Conservation (phyloP, 345 rosid genomes). For the Cardamine occulta region DNA sequence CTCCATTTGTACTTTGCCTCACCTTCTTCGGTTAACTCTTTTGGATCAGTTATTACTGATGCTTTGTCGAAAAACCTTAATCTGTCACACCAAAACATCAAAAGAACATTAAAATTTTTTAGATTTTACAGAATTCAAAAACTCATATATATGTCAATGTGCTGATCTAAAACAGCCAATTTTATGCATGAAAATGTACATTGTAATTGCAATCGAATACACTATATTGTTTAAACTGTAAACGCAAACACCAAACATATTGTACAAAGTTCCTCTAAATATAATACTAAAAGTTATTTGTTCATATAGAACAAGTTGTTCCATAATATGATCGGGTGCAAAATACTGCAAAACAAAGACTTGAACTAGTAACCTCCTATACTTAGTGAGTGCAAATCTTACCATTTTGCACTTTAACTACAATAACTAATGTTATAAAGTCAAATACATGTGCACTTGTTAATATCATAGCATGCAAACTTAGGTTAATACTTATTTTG, state of each 20-base stretch:
- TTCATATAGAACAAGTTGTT: too few species aligned
- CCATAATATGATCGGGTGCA: too few species aligned
- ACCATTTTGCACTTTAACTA: too few species aligned
- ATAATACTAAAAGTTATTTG: too few species aligned
- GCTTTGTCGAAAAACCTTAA: conserved; percentile 65
- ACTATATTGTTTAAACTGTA: not conserved
- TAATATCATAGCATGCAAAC: not conserved
- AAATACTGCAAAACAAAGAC: too few species aligned
- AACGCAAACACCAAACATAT: too few species aligned
- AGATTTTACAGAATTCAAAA: not conserved
- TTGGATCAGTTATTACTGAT: conserved; percentile 48
- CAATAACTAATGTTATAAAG: too few species aligned
- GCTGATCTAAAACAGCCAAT: not conserved
- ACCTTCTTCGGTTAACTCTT: conserved; percentile 55
- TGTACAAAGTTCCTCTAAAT: too few species aligned
- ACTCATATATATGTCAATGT: too few species aligned
- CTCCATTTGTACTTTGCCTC: conserved; percentile 57
- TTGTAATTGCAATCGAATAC: not conserved
- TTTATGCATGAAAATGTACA: not conserved
- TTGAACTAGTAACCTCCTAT: too few species aligned
- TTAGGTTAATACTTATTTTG: not conserved
- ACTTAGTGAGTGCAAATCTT: too few species aligned
- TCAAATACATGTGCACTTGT: too few species aligned
- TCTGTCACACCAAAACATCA: conserved; percentile 32
- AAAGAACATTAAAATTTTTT: conserved; percentile 7